A percentile compares a stretch with the other conserved stretches of the same genome.
These are phyloP conservation scores for Trichosporon sp. DNA, from an alignment of 1,284 basidiomycete species.

Conservation along the genomic window DNA sequence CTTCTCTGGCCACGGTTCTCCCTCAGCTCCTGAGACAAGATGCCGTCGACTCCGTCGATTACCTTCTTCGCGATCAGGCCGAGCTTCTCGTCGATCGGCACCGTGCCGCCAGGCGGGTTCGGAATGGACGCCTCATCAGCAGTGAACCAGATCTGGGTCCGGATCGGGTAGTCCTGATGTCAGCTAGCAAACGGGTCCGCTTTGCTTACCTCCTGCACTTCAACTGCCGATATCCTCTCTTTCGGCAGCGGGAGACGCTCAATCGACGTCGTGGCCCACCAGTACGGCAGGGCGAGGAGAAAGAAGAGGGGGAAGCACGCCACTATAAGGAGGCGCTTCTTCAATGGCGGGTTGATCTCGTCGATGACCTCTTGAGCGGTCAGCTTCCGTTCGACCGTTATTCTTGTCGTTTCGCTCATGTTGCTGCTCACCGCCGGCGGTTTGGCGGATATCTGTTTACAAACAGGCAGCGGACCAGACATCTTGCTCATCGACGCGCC, in stretches of 20 bases:
- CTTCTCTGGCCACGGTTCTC: constrained; percentile 30
- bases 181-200: background rate
- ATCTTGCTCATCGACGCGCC: background rate
- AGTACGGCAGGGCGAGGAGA: constrained; percentile 73
- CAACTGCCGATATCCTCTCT: constrained; percentile 61
- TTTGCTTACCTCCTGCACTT: constrained; percentile 34
- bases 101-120: constrained; percentile 35
- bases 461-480: background rate
- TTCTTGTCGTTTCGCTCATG: constrained; percentile 5
- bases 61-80: constrained; percentile 37
- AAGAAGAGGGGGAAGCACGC: constrained; percentile 74
- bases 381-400: background rate
- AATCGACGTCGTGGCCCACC: constrained; percentile 88
- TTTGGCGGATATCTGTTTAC: constrained; percentile 4
- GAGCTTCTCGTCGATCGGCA: constrained; percentile 34
- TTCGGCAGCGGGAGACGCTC: constrained; percentile 73
- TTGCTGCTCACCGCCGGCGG: background rate
- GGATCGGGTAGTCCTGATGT: constrained; percentile 32
- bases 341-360: constrained; percentile 38
- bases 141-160: constrained; percentile 44
- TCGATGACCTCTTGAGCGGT: constrained; percentile 7
- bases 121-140: constrained; percentile 43
- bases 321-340: constrained; percentile 51
- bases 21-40: constrained; percentile 34
- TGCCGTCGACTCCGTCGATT: constrained; percentile 42